Conservation (phyloP, 2,329 filamentous ascomycete species). For the Aspergillus ruber region DNA sequence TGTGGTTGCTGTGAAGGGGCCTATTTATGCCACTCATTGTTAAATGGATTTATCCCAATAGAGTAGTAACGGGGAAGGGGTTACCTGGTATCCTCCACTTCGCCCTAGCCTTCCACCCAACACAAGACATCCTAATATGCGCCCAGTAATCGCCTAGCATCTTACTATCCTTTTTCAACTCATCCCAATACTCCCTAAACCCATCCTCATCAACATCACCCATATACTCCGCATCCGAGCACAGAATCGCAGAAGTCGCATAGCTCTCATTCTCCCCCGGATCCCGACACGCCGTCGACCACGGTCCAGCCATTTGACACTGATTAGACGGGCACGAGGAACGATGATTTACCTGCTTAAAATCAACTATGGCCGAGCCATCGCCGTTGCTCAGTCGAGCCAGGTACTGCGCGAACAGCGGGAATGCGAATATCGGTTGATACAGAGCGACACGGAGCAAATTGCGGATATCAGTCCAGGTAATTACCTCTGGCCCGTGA, state of each 20-base stretch:
- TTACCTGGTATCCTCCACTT: constrained; percentile 28
- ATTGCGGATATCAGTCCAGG: constrained; percentile 28
- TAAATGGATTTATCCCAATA: neutral
- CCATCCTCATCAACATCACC: constrained; percentile 9
- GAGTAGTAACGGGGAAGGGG: neutral
- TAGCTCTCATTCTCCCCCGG: constrained; percentile 22
- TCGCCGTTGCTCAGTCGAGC: constrained; percentile 20
- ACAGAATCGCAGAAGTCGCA: constrained; percentile 25
- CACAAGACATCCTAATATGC: constrained; percentile 28
- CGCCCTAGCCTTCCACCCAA: constrained; percentile 29
- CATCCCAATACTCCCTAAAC: constrained; percentile 19
- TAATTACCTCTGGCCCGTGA: constrained; percentile 30
- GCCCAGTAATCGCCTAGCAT: constrained; percentile 34
- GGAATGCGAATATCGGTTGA: constrained; percentile 24
- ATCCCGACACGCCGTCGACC: constrained; percentile 22
- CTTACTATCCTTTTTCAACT: constrained; percentile 18
- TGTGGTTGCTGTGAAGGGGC: constrained; percentile 23
- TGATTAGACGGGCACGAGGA: constrained; percentile 21
- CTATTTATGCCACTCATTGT: constrained; percentile 5
- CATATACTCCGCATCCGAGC: constrained; percentile 24
- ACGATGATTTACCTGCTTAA: constrained; percentile 21
- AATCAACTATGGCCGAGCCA: constrained; percentile 22
- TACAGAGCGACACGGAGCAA: constrained; percentile 27
- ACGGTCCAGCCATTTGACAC: constrained; percentile 24
- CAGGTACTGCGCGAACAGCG: constrained; percentile 20